A percentile compares a stretch with the other conserved stretches of the same genome.
These are phyloP conservation scores for Coffea canephora DNA, from an alignment of 257 asterid species.

Conservation along the genomic window DNA sequence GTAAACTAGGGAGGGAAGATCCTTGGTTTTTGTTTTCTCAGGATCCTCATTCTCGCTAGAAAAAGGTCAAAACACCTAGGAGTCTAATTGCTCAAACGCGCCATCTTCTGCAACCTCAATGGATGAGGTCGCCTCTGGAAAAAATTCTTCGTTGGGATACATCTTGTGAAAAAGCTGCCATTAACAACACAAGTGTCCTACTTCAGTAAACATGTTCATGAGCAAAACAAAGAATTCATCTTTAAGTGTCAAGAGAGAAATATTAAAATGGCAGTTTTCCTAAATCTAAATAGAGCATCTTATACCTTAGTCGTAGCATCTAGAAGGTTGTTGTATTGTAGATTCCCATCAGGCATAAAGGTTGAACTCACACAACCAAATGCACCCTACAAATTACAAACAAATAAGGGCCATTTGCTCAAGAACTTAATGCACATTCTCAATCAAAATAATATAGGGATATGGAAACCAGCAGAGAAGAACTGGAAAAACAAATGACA, in stretches of 20 bases:
- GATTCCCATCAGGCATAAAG: slow-evolving; percentile 69
- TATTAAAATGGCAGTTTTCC: background rate
- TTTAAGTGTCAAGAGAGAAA: background rate
- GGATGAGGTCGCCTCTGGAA: slow-evolving; percentile 35
- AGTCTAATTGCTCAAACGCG: slow-evolving; percentile 36
- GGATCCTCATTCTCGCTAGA: background rate
- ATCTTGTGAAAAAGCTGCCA: slow-evolving; percentile 53
- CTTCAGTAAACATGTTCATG: slow-evolving; percentile 1
- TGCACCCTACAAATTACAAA: slow-evolving; percentile 41
- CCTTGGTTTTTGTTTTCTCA: background rate
- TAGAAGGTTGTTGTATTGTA: slow-evolving; percentile 54
- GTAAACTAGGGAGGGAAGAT: background rate
- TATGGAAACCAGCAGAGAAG: background rate
- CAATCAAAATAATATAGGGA: background rate
- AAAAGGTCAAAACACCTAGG: background rate
- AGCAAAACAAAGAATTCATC: background rate
- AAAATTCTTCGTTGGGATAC: slow-evolving; percentile 64
- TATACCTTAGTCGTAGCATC: slow-evolving; percentile 59
- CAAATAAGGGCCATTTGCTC: background rate
- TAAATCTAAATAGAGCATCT: background rate
- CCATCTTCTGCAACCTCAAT: slow-evolving; percentile 40
- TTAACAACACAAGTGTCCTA: slow-evolving; percentile 4
- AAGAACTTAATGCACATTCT: background rate
- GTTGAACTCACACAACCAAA: slow-evolving; percentile 43
- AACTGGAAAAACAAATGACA: background rate